A percentile compares a stretch with the other conserved stretches of the same genome.
phyloP scores from a whole-genome alignment of 257 asterid genomes.

The Paulownia fortunei region DNA sequence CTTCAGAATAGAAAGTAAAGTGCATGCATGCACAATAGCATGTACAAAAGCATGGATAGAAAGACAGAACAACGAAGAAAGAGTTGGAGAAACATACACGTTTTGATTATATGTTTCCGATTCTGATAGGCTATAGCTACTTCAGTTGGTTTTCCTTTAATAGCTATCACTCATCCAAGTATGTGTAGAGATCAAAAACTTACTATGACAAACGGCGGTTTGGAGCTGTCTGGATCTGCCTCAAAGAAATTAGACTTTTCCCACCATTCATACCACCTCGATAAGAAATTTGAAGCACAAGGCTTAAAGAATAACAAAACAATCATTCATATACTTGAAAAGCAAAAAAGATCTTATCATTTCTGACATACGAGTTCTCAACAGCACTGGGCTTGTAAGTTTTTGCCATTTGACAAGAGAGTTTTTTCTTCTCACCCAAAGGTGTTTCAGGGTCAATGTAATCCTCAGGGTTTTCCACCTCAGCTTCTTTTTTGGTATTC shows the following conservation, averaged over 20 bases:
- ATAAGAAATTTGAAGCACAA: slow-evolving; percentile 6
- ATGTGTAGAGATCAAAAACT: slow-evolving; percentile 43
- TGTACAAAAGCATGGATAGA: background rate
- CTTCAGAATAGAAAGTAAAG: background rate
- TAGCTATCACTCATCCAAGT: background rate
- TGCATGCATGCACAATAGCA: background rate
- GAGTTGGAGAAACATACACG: background rate
- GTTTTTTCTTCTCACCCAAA: slow-evolving; percentile 63
- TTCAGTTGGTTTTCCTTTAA: background rate
- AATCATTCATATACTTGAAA: background rate
- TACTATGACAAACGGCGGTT: slow-evolving; percentile 73
- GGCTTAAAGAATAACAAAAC: background rate
- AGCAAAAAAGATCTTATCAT: background rate
- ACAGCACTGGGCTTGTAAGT: slow-evolving; percentile 68
- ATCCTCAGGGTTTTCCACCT: slow-evolving; percentile 70
- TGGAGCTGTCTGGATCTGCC: slow-evolving; percentile 69
- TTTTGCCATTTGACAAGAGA: slow-evolving; percentile 72
- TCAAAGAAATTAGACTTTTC: slow-evolving; percentile 67
- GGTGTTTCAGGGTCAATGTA: slow-evolving; percentile 73
- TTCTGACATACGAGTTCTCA: slow-evolving; percentile 62
- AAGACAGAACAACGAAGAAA: background rate
- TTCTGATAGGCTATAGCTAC: background rate
- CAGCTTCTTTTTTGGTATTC: slow-evolving; percentile 53
- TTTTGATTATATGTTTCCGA: background rate
- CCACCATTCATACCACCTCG: slow-evolving; percentile 91